Evolutionary conservation across 2,329 filamentous ascomycete genomes (phyloP), one percentile per base, ranked within the genome.

Genomic region (Beauveria pseudobassiana): DNA sequence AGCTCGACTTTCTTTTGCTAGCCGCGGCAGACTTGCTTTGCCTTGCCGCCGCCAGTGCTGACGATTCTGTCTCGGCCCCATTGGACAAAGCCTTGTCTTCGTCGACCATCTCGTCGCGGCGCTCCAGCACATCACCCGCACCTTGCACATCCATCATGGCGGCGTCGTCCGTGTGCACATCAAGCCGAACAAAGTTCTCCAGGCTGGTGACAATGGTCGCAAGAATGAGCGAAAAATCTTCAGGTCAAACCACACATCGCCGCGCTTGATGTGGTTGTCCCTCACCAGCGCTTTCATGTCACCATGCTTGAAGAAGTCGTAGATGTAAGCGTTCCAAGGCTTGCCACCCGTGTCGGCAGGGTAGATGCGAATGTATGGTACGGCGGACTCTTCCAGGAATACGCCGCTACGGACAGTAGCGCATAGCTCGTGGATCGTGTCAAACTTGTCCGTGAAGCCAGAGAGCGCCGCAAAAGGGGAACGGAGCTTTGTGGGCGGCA

Each of bases 271-370:
- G 3, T 81, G 78, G 69, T 93, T 93, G 34, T 85, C 87, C 0
- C 72, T 74, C 51, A 61, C 59, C 8, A 61, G 34, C 9, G 59
- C 59, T 10, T 22, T 43, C 30, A 86, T 71, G 68, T 87, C 83
- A 3, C 88, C 89, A 67, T 93, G 86, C 72, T 85, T 89, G 78
- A 84, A 92, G 73, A 92, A 93, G 71, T 93, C 88, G 63, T 87
- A 85, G 0, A 93, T 74, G 68, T 89, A 89, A 0, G 86, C 85
- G 65, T 90, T 90, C 63, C 86, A 77, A 0, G 81, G 82, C 14
- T 72, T 70, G 9, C 63, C 72, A 64, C 62, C 56, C 3, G 79
- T 77, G 59, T 87, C 82, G 28, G 85, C 75, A 0, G 84, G 82
- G 66, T 82, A 82, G 12, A 90, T 74, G 5, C 80, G 79, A 5